A percentile compares a stretch with the other conserved stretches of the same genome.
phyloP scores from a whole-genome alignment of 148 eudicot species.

The Nepenthes gracilis region DNA sequence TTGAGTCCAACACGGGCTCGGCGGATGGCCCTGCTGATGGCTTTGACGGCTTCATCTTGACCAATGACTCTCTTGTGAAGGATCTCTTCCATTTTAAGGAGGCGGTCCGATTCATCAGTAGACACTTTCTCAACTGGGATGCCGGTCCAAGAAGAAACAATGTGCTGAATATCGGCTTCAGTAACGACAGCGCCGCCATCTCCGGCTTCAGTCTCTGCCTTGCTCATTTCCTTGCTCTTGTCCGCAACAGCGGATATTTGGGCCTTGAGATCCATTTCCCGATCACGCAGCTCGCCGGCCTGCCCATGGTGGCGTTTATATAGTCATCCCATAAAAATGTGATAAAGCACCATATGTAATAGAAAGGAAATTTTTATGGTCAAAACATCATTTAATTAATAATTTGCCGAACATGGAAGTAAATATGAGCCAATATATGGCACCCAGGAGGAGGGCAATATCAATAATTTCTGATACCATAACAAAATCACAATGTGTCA shows the following conservation, averaged over 20 bases:
- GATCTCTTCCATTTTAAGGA: constrained; percentile 31
- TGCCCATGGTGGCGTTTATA: background rate
- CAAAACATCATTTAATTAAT: too few species aligned
- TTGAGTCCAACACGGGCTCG: constrained; percentile 46
- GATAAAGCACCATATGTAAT: background rate
- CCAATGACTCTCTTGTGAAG: constrained; percentile 37
- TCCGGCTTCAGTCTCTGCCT: constrained; percentile 28
- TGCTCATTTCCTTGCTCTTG: constrained; percentile 33
- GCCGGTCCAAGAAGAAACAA: constrained; percentile 34
- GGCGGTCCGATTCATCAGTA: constrained; percentile 30
- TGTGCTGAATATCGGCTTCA: constrained; percentile 28
- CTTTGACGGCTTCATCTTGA: constrained; percentile 46
- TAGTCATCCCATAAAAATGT: too few species aligned
- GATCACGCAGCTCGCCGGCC: constrained; percentile 35
- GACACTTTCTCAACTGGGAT: constrained; percentile 32
- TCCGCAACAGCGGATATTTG: constrained; percentile 23
- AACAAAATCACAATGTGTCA: too few species aligned
- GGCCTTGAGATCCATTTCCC: constrained; percentile 24
- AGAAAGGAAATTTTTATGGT: background rate
- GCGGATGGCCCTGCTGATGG: constrained; percentile 43
- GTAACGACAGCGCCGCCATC: constrained; percentile 21
- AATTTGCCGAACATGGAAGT: too few species aligned
- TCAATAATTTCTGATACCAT: too few species aligned
- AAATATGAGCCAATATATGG: too few species aligned
- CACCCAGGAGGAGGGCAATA: too few species aligned